Evolutionary conservation across 2,329 filamentous ascomycete genomes (phyloP), one percentile per base, ranked within the genome.

Genomic region (Chaetomiaceae sp.): DNA sequence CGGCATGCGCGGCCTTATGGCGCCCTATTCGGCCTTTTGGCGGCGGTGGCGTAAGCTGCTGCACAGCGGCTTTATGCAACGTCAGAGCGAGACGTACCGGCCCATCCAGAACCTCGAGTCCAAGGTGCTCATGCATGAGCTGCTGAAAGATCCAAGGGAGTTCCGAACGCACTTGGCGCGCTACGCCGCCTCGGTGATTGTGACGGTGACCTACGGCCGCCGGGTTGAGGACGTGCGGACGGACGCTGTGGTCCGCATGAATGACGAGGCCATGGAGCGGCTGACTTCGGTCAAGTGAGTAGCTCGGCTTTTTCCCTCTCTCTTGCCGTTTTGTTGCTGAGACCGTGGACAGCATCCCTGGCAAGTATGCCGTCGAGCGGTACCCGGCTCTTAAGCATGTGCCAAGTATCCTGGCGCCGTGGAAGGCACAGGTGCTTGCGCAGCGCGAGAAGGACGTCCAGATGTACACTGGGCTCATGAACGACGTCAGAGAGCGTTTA

Each of bases 1-100:
- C 0, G 67, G 67, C 0, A 61, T 70, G 60, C 60, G 68, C 4
- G 68, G 68, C 0, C 56, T 72, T 4, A 71, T 72, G 62, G 65
- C 69, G 4, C 67, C 68, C 0, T 71, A 72, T 50, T 62, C 61
- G 0, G 48, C 61, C 0, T 70, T 64, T 37, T 72, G 69, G 69
- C 55, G 68, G 14, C 62, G 68, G 0, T 71, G 68, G 63, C 60
- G 69, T 3, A 70, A 70, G 48, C 50, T 68, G 5, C 56, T 72
- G 20, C 69, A 72, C 40, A 57, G 63, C 42, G 68, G 68, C 1
- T 71, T 72, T 29, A 68, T 70, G 64, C 64, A 67, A 52, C 61
- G 64, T 2, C 66, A 66, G 53, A 71, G 68, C 46, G 66, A 71
- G 49, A 63, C 60, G 0, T 70, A 71, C 33, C 58, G 67, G 1